Base-by-base conservation (phyloP, 2,329 filamentous ascomycete species). In the Penicillium sp. region DNA sequence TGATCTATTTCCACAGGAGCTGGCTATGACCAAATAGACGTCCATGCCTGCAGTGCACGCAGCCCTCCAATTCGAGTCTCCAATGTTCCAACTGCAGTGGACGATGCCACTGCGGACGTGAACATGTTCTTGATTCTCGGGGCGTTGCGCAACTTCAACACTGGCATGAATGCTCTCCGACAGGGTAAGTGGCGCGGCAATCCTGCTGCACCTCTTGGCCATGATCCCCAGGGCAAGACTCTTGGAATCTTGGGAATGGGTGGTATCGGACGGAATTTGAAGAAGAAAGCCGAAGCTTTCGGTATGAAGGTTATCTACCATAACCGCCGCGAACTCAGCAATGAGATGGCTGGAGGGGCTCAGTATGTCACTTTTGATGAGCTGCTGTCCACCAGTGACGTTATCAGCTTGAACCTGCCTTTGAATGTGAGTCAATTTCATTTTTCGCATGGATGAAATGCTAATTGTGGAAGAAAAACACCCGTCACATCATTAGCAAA, bases 241-340 rank as follows among this genome's bases (percentile, higher is more conserved):
- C 79, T 95, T 5, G 91, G 91, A 0, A 91, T 95, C 56, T 71
- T 95, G 39, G 91, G 91, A 6, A 93, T 94, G 90, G 91, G 91
- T 18, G 90, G 91, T 2, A 94, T 95, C 57, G 91, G 91, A 0
- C 79, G 87, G 34, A 91, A 91, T 66, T 74, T 94, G 64, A 90
- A 88, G 68, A 83, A 79, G 69, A 92, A 92, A 73, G 88, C 87
- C 3, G 80, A 83, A 50, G 88, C 81, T 0, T 92, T 95, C 68
- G 89, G 87, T 10, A 92, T 94, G 88, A 81, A 74, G 42, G 80
- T 90, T 11, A 81, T 86, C 46, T 94, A 95, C 66, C 80, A 91
- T 67, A 94, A 94, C 70, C 84, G 91, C 7, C 82, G 76, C 1
- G 73, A 78, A 63, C 72, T 94, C 60, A 76, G 74, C 16, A 77